Percentiles rank a stretch among this genome's conserved stretches.
phyloP scores from a whole-genome alignment of 257 asterid genomes.

The Plectranthus barbatus region DNA sequence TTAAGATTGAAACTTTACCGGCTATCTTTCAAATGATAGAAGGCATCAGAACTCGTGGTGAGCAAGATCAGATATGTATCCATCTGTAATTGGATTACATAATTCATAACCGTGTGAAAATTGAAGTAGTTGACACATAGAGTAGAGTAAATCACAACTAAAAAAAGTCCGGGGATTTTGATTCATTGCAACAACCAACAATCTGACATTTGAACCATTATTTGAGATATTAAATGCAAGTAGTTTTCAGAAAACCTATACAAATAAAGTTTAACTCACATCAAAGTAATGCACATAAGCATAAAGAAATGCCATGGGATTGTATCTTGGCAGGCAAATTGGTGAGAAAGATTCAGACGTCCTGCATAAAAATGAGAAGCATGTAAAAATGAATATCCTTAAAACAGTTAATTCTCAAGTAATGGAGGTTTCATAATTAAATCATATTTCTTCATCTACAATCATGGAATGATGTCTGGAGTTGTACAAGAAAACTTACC shows the following conservation, averaged over 20 bases:
- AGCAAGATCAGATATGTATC: conserved; percentile 87
- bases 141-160: background rate
- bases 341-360: conserved; percentile 98
- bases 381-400: conserved; percentile 2
- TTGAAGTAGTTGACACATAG: background rate
- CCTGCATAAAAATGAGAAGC: conserved; percentile 44
- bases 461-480: background rate
- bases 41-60: conserved; percentile 79
- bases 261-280: conserved; percentile 44
- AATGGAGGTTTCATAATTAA: background rate
- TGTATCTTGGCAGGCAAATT: conserved; percentile 96
- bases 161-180: background rate
- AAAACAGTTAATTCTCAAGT: conserved; percentile 5
- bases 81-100: conserved; percentile 39
- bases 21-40: conserved; percentile 87
- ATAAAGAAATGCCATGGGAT: conserved; percentile 88
- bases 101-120: conserved; percentile 4
- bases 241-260: background rate
- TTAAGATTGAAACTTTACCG: conserved; percentile 40
- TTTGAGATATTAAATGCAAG: background rate
- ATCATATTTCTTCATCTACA: background rate
- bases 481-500: conserved; percentile 34
- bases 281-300: conserved; percentile 97
- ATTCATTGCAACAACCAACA: background rate
- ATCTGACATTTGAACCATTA: background rate